A percentile compares a stretch with the other conserved stretches of the same genome.
These are phyloP conservation scores for Lantana camara DNA, from an alignment of 257 asterid species.

Conservation along the genomic window DNA sequence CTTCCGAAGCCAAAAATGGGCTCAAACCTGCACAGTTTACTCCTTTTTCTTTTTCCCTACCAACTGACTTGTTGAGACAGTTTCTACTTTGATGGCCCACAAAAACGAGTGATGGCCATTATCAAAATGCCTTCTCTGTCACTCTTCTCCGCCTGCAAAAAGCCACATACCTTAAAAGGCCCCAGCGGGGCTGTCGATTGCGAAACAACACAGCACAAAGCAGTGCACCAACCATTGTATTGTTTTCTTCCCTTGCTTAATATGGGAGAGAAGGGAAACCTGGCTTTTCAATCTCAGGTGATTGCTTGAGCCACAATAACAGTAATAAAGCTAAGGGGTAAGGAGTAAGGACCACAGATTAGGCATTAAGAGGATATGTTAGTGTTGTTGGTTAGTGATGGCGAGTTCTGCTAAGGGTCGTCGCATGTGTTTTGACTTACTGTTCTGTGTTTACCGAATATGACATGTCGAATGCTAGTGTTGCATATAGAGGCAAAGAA, in stretches of 20 bases:
- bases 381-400: no score
- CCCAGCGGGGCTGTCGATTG: not conserved
- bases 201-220: not conserved
- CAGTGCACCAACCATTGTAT: not conserved
- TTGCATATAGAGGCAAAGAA: no score
- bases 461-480: no score
- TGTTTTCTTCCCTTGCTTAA: constrained; percentile 3
- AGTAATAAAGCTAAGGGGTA: constrained; percentile 12
- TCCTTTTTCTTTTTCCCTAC: not conserved
- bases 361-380: not conserved
- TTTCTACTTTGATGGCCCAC: constrained; percentile 23
- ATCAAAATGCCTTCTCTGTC: constrained; percentile 17
- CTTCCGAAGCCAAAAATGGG: constrained; percentile 8
- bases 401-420: not conserved
- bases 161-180: constrained; percentile 6
- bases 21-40: constrained; percentile 7
- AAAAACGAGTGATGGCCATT: constrained; percentile 13
- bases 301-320: not conserved
- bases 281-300: constrained; percentile 13
- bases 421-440: no score
- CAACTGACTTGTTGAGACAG: constrained; percentile 13
- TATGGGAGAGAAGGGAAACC: constrained; percentile 9
- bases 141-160: constrained; percentile 22
- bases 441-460: no score
- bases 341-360: constrained; percentile 21